Percentiles rank a stretch among this genome's conserved stretches.
phyloP scores from a whole-genome alignment of 306 rosid species.

The Citrullus mucosospermus region DNA sequence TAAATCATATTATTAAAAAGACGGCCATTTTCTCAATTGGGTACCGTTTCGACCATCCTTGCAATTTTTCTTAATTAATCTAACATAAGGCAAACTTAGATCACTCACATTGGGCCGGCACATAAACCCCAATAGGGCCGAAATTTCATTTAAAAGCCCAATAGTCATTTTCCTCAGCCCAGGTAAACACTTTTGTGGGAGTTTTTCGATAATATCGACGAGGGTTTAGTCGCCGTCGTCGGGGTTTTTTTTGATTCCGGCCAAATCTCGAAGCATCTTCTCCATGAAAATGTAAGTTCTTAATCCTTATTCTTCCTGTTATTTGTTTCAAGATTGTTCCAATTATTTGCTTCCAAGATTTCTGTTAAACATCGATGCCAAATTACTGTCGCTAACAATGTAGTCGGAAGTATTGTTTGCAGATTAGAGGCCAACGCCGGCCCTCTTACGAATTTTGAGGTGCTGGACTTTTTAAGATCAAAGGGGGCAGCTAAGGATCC shows the following conservation, averaged over 20 bases:
- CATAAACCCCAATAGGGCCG: not conserved
- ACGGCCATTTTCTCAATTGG: no score
- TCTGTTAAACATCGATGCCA: not conserved
- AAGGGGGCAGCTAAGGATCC: constrained; percentile 66
- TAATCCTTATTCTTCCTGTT: not conserved
- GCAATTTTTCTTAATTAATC: no score
- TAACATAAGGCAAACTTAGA: no score
- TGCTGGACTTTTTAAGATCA: constrained; percentile 48
- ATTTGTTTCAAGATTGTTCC: not conserved
- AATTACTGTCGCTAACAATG: not conserved
- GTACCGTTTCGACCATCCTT: no score
- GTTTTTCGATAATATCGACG: not conserved
- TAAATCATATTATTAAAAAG: no score
- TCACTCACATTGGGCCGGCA: not conserved
- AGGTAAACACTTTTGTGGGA: not conserved
- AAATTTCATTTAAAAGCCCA: not conserved
- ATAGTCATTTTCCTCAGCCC: not conserved
- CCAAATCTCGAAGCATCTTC: not conserved
- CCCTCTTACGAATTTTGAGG: constrained; percentile 61
- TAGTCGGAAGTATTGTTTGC: not conserved
- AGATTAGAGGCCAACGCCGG: constrained; percentile 49
- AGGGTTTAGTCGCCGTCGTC: constrained; percentile 5
- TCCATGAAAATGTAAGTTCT: not conserved
- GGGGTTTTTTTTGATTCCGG: not conserved
- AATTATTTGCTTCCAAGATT: not conserved